Base-by-base conservation (phyloP, 495 filamentous ascomycete species). In the Podospora anserina region DNA sequence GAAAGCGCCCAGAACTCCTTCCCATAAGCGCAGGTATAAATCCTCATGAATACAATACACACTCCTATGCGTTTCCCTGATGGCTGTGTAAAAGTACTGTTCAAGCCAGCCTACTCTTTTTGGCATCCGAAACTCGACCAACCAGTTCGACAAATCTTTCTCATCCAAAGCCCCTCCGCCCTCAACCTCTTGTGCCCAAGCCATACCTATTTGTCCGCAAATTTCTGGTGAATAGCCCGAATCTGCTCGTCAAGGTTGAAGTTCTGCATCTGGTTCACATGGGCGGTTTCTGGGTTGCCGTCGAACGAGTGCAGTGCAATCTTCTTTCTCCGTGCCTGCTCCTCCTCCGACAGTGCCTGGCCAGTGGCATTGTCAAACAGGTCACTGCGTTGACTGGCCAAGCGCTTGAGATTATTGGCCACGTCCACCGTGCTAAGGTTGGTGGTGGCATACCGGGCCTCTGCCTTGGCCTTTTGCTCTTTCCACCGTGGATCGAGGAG, bases 401-500 rank as follows among this genome's bases (percentile, higher is more conserved):
- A 85, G n/a, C 95, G 91, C 81, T 98, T 98, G 69, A 99, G 85
- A 74, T 99, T 98, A 76, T 90, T 91, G 68, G 93, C 94, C 28
- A 96, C 94, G 72, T 97, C 94, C 39, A 83, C 84, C 18, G 92
- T 96, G 4, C 88, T 91, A 4, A 99, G 81, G 69, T 97, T 97
- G 30, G 93, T 97, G 0, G 92, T 93, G 7, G 92, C 87, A 71
- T 87, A 92, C 66, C 95, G 87, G 13, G 90, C 88, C 26, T 96
- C 92, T 15, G 90, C 87, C 74, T 96, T 96, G 68, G 90, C 91
- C 64, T 91, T 91, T 77, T 98, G 93, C 76, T 97, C 93, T 78
- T 96, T 95, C 95, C 96, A 99, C 44, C 90, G 88, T 0, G 95
- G 94, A 76, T 98, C 95, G 62, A 99, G 88, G 16, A 98, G 85